phyloP scores from a whole-genome alignment of 1,284 basidiomycete species.

The Melampsora abietis-canadensis region DNA sequence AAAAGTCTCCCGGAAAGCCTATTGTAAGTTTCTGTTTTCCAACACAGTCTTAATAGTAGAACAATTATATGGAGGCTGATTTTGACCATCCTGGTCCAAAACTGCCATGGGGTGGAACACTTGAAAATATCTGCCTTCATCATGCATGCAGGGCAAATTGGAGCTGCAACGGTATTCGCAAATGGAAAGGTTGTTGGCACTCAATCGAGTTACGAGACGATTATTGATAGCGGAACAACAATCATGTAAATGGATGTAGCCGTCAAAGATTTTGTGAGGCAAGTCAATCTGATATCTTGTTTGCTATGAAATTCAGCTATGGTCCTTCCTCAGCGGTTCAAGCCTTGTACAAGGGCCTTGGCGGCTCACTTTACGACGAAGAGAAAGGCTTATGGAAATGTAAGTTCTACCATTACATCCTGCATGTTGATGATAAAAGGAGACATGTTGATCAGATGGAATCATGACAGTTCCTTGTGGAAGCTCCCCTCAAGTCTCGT shows the following conservation, averaged over 20 bases:
- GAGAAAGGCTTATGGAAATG: slow-evolving; percentile 32
- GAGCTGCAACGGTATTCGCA: slow-evolving; percentile 11
- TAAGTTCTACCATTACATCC: background rate
- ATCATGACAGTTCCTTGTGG: slow-evolving; percentile 14
- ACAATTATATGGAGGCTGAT: no score
- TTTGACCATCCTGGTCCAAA: no score
- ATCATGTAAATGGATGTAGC: slow-evolving; percentile 29
- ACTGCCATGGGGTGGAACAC: background rate
- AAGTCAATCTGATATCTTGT: background rate
- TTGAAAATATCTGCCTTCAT: background rate
- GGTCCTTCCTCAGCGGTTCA: slow-evolving; percentile 25
- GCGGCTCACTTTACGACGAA: slow-evolving; percentile 15
- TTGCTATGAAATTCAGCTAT: slow-evolving; percentile 15
- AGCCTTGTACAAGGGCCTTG: background rate
- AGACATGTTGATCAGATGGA: background rate
- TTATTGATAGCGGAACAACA: slow-evolving; percentile 40
- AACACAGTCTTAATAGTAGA: no score
- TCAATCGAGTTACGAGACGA: slow-evolving; percentile 8
- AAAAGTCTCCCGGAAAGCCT: slow-evolving; percentile 16
- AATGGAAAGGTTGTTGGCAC: background rate
- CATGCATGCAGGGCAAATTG: slow-evolving; percentile 38
- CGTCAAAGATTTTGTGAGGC: no score
- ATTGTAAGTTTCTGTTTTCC: slow-evolving; percentile 9
- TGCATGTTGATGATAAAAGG: background rate
- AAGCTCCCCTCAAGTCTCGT: slow-evolving; percentile 10